These are phyloP conservation scores for Mycena albidolilacea DNA, from an alignment of 768 basidiomycete species.

Conservation along the genomic window DNA sequence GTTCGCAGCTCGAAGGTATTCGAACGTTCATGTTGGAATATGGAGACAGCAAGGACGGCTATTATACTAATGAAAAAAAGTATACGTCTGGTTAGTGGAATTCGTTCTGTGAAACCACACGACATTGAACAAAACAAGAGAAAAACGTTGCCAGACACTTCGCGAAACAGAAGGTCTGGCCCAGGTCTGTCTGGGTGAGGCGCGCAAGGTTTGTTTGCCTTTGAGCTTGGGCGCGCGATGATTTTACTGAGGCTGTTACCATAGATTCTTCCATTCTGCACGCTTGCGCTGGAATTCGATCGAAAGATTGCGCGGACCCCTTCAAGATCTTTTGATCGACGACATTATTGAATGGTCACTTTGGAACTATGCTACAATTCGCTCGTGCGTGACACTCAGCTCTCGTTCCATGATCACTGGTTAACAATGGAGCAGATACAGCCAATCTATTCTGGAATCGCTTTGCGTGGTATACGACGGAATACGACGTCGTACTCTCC, in stretches of 20 bases:
- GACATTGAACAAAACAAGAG: constrained; percentile 66
- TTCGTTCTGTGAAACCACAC: background rate
- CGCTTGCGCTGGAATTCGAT: constrained; percentile 81
- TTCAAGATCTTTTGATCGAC: constrained; percentile 77
- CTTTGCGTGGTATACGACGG: constrained; percentile 78
- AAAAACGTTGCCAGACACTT: constrained; percentile 78
- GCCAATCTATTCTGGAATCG: constrained; percentile 65
- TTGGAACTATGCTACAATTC: constrained; percentile 78
- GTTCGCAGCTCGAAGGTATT: constrained; percentile 71
- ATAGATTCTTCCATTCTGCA: constrained; percentile 75
- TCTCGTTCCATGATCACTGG: constrained; percentile 42
- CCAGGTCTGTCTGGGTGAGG: constrained; percentile 77
- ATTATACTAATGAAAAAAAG: constrained; percentile 37
- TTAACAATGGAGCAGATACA: constrained; percentile 49
- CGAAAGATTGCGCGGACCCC: constrained; percentile 71
- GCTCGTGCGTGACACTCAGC: constrained; percentile 54
- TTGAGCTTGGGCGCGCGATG: background rate
- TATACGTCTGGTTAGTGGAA: constrained; percentile 28
- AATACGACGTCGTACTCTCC: constrained; percentile 73
- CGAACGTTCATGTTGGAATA: constrained; percentile 83
- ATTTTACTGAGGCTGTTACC: constrained; percentile 15
- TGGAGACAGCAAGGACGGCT: constrained; percentile 74
- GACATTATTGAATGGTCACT: constrained; percentile 83
- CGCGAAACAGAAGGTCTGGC: constrained; percentile 83
- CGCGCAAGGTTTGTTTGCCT: constrained; percentile 67